These are phyloP conservation scores for Saksenaea oblongispora DNA, from an alignment of 371 early-diverging fungal species.

Conservation along the genomic window DNA sequence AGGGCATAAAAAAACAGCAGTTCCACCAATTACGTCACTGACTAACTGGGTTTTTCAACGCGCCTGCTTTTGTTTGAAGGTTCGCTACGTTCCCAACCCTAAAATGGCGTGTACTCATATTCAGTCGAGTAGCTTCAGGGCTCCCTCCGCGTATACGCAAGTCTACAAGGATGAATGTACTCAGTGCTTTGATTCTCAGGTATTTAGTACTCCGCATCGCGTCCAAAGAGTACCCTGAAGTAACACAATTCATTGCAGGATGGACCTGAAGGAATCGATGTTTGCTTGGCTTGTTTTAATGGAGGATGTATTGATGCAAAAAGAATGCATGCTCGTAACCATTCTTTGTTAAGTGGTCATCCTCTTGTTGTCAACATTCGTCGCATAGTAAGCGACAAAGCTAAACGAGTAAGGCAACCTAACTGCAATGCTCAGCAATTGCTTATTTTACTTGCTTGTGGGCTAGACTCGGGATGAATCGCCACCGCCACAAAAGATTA, in stretches of 20 bases:
- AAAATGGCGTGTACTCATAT: constrained; percentile 51
- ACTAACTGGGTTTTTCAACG: not conserved
- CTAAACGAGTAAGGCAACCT: constrained; percentile 33
- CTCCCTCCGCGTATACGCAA: constrained; percentile 50
- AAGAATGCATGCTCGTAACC: constrained; percentile 75
- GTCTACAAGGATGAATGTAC: constrained; percentile 97
- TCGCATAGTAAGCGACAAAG: constrained; percentile 51
- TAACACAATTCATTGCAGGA: constrained; percentile 45
- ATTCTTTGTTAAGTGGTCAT: constrained; percentile 72
- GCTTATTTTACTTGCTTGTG: not conserved
- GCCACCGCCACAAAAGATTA: constrained; percentile 83
- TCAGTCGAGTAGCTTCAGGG: constrained; percentile 20
- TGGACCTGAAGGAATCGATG: constrained; percentile 78
- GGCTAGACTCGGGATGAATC: constrained; percentile 30
- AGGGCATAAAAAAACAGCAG: too few species aligned
- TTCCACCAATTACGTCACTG: not conserved
- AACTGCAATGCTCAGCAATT: constrained; percentile 10
- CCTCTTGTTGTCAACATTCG: constrained; percentile 85
- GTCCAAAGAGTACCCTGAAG: not conserved
- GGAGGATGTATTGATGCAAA: constrained; percentile 75
- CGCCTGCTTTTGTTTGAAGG: too few species aligned
- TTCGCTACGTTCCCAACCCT: too few species aligned
- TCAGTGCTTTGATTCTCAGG: constrained; percentile 89
- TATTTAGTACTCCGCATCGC: constrained; percentile 21
- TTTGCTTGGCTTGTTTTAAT: constrained; percentile 93